These are phyloP conservation scores for Boletellus deceptivus DNA, from an alignment of 1,284 basidiomycete genomes.

Conservation along the genomic window DNA sequence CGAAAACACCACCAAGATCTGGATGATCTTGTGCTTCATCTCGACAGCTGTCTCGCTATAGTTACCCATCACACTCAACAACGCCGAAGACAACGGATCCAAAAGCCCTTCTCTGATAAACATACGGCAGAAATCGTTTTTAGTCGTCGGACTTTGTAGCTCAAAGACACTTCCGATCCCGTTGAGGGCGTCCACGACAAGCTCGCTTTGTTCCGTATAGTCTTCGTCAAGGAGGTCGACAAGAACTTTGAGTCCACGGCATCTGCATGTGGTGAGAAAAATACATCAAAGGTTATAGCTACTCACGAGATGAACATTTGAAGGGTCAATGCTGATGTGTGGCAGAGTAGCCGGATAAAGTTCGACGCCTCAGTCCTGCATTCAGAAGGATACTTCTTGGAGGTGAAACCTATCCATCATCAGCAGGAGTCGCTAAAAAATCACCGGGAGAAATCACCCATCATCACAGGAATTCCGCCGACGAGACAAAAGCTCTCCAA, in stretches of 20 bases:
- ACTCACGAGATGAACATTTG: conserved; percentile 97
- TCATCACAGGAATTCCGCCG: conserved; percentile 90
- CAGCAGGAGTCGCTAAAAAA: background rate
- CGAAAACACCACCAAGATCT: conserved; percentile 89
- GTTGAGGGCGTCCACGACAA: conserved; percentile 93
- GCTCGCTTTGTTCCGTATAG: conserved; percentile 83
- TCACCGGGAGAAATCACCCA: conserved; percentile 53
- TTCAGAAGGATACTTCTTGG: conserved; percentile 91
- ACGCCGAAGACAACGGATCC: conserved; percentile 87
- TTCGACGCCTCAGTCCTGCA: conserved; percentile 94
- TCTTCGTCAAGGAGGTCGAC: conserved; percentile 97
- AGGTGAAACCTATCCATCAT: conserved; percentile 70
- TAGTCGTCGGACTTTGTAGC: conserved; percentile 90
- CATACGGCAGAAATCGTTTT: conserved; percentile 98
- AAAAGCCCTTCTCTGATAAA: conserved; percentile 94
- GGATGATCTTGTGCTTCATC: conserved; percentile 86
- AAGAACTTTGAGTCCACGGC: conserved; percentile 89
- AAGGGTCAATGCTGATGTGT: conserved; percentile 88
- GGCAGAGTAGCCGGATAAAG: conserved; percentile 90
- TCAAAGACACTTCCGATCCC: conserved; percentile 96
- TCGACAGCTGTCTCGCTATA: conserved; percentile 66
- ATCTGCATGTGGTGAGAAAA: conserved; percentile 47
- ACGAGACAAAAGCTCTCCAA: conserved; percentile 95
- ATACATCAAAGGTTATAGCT: background rate
- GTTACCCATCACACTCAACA: conserved; percentile 84